Evolutionary conservation across 805 yeast species (phyloP).

Genomic region (Candida ulmi): DNA sequence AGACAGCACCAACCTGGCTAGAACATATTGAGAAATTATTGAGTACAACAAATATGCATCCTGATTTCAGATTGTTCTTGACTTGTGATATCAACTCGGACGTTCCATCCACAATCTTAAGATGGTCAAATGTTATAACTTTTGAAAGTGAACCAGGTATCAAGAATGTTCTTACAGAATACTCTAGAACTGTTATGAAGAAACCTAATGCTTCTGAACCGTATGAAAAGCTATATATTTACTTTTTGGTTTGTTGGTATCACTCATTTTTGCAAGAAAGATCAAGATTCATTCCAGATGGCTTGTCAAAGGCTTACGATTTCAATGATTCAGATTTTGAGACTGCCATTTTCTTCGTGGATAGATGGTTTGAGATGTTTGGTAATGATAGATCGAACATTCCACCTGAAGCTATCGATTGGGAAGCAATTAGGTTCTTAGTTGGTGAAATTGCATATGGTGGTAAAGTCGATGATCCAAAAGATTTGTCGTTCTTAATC

Average conservation of each 20-base stretch:
- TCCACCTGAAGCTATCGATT: constrained; percentile 44
- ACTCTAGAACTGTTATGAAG: constrained; percentile 15
- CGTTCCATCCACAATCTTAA: constrained; percentile 52
- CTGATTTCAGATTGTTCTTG: constrained; percentile 51
- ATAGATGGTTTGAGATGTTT: constrained; percentile 31
- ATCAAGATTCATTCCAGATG: constrained; percentile 53
- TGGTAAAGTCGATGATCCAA: constrained; percentile 42
- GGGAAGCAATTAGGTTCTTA: constrained; percentile 45
- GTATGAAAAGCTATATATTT: constrained; percentile 40
- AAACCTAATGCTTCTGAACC: constrained; percentile 23
- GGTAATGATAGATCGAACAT: constrained; percentile 28
- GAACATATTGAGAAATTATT: constrained; percentile 45
- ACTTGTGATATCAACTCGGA: constrained; percentile 49
- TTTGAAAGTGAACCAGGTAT: constrained; percentile 64
- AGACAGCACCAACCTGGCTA: constrained; percentile 64
- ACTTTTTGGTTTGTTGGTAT: constrained; percentile 60
- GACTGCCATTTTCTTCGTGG: constrained; percentile 40
- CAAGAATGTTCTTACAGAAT: constrained; percentile 34
- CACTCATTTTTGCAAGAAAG: constrained; percentile 61
- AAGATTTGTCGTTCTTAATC: constrained; percentile 35
- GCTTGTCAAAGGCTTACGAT: constrained; percentile 59
- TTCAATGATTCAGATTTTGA: constrained; percentile 69
- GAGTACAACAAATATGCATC: constrained; percentile 23
- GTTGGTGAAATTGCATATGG: constrained; percentile 60
- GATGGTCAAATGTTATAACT: constrained; percentile 47